Evolutionary conservation across 2,329 filamentous ascomycete genomes (phyloP), one percentile per base, ranked within the genome.

Genomic region (Botrytis medusae): DNA sequence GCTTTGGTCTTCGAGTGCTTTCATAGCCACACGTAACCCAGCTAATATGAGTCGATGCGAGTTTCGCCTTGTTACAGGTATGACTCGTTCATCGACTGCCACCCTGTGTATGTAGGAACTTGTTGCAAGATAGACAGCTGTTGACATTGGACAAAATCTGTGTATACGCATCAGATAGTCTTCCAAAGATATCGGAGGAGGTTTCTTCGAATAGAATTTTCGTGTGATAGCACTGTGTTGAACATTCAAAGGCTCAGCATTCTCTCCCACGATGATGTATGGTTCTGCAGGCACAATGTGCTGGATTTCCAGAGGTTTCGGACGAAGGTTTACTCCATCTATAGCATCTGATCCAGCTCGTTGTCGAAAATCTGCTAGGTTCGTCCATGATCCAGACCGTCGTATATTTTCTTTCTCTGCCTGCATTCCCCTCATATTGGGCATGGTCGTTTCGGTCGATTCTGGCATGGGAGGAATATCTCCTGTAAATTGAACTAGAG

Each of bases 141-240:
- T 94, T 75, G 93, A 97, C 89, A 97, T 94, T 5, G 96, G 95
- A 80, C 95, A 98, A 84, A 92, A 98, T 73, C 90, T 90, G 83
- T 98, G 95, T 74, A 98, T 89, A 25, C 95, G 92, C 79, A 91
- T 86, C 37, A 98, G 88, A 80, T 98, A 99, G 76, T 96, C 92
- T 79, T 92, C 89, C 64, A 98, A 87, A 51, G 90, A 87, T 77
- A 98, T 95, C 18, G 92, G 91, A 32, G 96, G 95, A 25, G 94
- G 90, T 69, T 90, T 89, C 81, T 96, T 97, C 76, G 92, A 95
- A 84, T 96, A 97, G 83, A 99, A 99, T 79, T 96, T 96, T 77
- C 94, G 90, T 29, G 93, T 94, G 76, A 98, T 93, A 76, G 94
- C 92, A 75, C 90, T 91, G 80, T 96, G 92, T 81, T 98, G 95